Base-by-base conservation (phyloP, 768 basidiomycete genomes). In the Pisolithus orientalis region DNA sequence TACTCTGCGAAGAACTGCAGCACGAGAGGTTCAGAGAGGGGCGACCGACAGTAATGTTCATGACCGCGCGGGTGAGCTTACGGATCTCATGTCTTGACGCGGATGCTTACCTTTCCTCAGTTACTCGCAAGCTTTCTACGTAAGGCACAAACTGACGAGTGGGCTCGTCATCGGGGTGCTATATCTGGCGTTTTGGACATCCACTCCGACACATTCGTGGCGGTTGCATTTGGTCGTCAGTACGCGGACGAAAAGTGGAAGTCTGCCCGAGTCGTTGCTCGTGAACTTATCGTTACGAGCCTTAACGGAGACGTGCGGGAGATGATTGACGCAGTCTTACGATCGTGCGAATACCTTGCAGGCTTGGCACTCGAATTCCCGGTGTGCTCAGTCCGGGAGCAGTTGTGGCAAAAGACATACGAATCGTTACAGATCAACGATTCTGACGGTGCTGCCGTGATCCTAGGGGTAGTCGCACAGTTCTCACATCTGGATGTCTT, bases 1-100 rank as follows among this genome's bases (percentile, higher is more conserved):
- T 90, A 54, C 75, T 93, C 48, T 87, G 85, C 64, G 89, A 88
- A 62, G 84, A 90, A 57, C 67, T 89, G 17, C 92, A 94, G 62
- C 89, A 92, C 57, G 80, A 84, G 52, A 78, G 87, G 4, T 87
- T 89, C 62, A 67, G 73, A 46, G 70, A 74, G 25, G 69, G 79
- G 21, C 78, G 85, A 14, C 82, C 88, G 1, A 68, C 70, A 24
- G 78, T 83, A 16, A 80, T 92, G 69, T 63, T 73, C 27, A 71
- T 78, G 29, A 84, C 85, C 3, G 69, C 82, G 43, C 74, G 77
- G 57, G 94, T 92, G 62, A 70, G 86, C 72, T 24, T 9, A 24
- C 8, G 9, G 3, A 7, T 37, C 39, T 39, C 50, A 54, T 7
- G 37, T 44, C 40, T 27, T 16, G 51, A 37, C 25, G 55, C 49